A percentile compares a stretch with the other conserved stretches of the same genome.
phyloP scores from a whole-genome alignment of 805 yeast genomes.

The Naumovozyma baii region DNA sequence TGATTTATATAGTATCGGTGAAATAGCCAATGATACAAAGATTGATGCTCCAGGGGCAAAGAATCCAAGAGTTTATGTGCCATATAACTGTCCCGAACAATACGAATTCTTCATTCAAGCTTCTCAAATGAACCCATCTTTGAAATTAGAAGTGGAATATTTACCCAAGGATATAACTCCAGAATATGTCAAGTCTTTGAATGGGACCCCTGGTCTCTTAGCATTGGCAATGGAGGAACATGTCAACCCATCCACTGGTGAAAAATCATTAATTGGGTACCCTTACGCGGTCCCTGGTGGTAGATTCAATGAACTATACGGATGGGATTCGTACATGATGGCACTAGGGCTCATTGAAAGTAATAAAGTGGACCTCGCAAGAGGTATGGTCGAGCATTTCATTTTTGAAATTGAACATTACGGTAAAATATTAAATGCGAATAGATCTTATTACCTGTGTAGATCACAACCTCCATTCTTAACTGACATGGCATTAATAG shows the following conservation, averaged over 20 bases:
- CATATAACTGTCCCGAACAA: slow-evolving; percentile 59
- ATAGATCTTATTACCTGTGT: slow-evolving; percentile 79
- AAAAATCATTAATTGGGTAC: slow-evolving; percentile 46
- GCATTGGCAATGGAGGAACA: slow-evolving; percentile 61
- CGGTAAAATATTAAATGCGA: slow-evolving; percentile 90
- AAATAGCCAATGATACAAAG: slow-evolving; percentile 72
- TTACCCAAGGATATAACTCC: slow-evolving; percentile 70
- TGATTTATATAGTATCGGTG: slow-evolving; percentile 49
- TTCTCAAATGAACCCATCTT: slow-evolving; percentile 44
- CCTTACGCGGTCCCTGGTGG: slow-evolving; percentile 98
- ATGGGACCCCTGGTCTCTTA: slow-evolving; percentile 75
- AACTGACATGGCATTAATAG: slow-evolving; percentile 79
- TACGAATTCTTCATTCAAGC: slow-evolving; percentile 54
- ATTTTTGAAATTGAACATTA: slow-evolving; percentile 82
- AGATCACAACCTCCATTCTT: slow-evolving; percentile 95
- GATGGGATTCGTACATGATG: slow-evolving; percentile 97
- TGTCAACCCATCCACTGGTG: slow-evolving; percentile 42
- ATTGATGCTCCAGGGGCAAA: slow-evolving; percentile 52
- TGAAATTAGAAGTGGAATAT: slow-evolving; percentile 61
- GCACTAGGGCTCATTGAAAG: slow-evolving; percentile 71
- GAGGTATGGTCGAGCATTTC: slow-evolving; percentile 87
- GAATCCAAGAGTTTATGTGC: slow-evolving; percentile 71
- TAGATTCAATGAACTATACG: slow-evolving; percentile 89
- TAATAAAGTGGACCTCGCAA: slow-evolving; percentile 56
- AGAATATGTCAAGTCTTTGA: slow-evolving; percentile 65